Evolutionary conservation across 2,329 filamentous ascomycete species (phyloP).

Genomic region (Colletotrichum eleusines): DNA sequence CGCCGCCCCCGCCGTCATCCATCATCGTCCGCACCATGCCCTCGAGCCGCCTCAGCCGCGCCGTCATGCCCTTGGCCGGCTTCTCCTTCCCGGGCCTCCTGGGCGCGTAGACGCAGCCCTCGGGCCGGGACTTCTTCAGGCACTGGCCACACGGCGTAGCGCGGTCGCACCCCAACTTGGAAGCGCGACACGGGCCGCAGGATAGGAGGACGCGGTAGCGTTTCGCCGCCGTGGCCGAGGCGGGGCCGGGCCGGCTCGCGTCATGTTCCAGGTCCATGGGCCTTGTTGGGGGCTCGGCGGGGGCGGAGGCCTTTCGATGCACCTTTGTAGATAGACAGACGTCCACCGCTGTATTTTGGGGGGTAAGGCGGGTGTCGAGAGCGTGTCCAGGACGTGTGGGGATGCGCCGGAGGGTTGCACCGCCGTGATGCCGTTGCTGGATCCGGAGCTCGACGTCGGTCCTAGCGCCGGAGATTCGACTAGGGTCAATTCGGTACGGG

Average conservation of each 20-base stretch:
- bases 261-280: constrained; percentile 7
- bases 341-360: background rate
- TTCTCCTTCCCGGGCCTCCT: constrained; percentile 56
- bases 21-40: constrained; percentile 70
- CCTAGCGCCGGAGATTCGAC: background rate
- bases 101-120: constrained; percentile 63
- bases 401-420: background rate
- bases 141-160: constrained; percentile 65
- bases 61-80: constrained; percentile 64
- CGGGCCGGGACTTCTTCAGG: constrained; percentile 60
- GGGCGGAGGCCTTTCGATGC: background rate
- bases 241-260: constrained; percentile 4
- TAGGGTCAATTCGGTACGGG: background rate
- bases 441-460: constrained; percentile 4
- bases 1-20: constrained; percentile 51
- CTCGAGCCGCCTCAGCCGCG: constrained; percentile 66
- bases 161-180: constrained; percentile 70
- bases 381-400: background rate
- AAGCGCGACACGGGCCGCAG: constrained; percentile 64
- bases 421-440: background rate
- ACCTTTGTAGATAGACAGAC: background rate
- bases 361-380: background rate
- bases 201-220: constrained; percentile 64
- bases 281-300: background rate
- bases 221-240: constrained; percentile 49